Evolutionary conservation across 768 basidiomycete genomes (phyloP).

Genomic region (Leccinum subtestaceum): DNA sequence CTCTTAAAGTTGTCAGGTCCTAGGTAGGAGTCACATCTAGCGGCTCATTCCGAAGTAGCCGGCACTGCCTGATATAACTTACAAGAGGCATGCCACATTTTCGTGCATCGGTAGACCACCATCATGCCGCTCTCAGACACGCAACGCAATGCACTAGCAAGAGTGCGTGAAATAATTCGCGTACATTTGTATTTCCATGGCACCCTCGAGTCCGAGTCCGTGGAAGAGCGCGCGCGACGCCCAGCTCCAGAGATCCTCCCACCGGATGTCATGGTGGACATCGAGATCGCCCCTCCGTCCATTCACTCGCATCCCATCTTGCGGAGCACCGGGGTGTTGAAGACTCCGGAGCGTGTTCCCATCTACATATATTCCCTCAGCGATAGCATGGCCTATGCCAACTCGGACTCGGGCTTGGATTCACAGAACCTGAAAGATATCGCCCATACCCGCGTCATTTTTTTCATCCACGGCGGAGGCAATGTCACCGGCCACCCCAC

Average conservation of each 20-base stretch:
- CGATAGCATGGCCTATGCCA: not conserved
- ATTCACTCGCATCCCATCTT: not conserved
- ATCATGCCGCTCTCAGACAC: conserved; percentile 15
- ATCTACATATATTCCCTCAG: conserved; percentile 18
- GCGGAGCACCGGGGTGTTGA: not conserved
- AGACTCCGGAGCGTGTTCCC: conserved; percentile 17
- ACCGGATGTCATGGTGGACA: conserved; percentile 6
- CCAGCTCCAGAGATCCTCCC: not conserved
- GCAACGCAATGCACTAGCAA: conserved; percentile 12
- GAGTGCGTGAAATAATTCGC: not conserved
- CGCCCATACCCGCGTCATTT: conserved; percentile 15
- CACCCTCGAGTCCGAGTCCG: not conserved
- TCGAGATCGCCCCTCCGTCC: conserved; percentile 21
- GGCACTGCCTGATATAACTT: not conserved
- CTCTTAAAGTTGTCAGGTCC: not conserved
- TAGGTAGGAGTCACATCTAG: not conserved
- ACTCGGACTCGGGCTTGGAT: not conserved
- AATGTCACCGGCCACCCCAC: conserved; percentile 16
- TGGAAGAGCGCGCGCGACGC: conserved; percentile 12
- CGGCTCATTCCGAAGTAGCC: not conserved
- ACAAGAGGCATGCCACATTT: not conserved
- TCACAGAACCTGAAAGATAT: not conserved
- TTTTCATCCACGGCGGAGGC: conserved; percentile 27
- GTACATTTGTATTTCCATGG: not conserved
- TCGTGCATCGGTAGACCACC: not conserved